Percentiles rank a stretch among this genome's conserved stretches.
phyloP scores from a whole-genome alignment of 1,284 basidiomycete genomes.

The Moniliophthora roreri region DNA sequence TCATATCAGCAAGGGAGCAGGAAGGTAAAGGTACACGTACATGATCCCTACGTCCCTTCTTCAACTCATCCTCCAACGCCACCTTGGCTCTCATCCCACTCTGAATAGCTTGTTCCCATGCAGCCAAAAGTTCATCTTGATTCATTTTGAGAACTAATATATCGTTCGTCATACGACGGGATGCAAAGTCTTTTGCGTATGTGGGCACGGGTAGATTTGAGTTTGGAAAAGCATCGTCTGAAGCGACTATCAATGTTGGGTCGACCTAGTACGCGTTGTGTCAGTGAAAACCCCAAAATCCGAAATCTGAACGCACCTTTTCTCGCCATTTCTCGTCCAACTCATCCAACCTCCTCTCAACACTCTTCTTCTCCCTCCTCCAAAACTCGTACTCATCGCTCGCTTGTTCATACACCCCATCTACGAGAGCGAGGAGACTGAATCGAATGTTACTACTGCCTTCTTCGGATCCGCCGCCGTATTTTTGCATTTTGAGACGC shows the following conservation, averaged over 20 bases:
- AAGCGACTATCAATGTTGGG: not conserved
- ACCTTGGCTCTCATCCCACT: slow-evolving; percentile 41
- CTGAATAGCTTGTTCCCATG: slow-evolving; percentile 49
- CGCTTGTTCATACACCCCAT: slow-evolving; percentile 45
- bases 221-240: slow-evolving; percentile 6
- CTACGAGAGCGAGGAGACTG: slow-evolving; percentile 59
- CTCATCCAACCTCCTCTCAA: slow-evolving; percentile 46
- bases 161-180: slow-evolving; percentile 41
- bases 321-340: slow-evolving; percentile 36
- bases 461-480: slow-evolving; percentile 39
- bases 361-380: slow-evolving; percentile 41
- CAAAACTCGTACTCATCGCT: slow-evolving; percentile 54
- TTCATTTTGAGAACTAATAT: slow-evolving; percentile 46
- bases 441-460: slow-evolving; percentile 51
- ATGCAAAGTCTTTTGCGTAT: slow-evolving; percentile 46
- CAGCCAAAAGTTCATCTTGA: slow-evolving; percentile 29
- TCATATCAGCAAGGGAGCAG: not conserved
- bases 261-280: slow-evolving; percentile 16
- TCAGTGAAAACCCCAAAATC: not conserved
- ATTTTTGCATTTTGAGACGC: slow-evolving; percentile 58
- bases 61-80: slow-evolving; percentile 50
- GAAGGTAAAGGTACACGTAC: slow-evolving; percentile 32
- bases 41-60: slow-evolving; percentile 40
- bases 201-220: slow-evolving; percentile 9
- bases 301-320: slow-evolving; percentile 29